phyloP scores from a whole-genome alignment of 495 filamentous ascomycete genomes.

The Aspergillus steynii region DNA sequence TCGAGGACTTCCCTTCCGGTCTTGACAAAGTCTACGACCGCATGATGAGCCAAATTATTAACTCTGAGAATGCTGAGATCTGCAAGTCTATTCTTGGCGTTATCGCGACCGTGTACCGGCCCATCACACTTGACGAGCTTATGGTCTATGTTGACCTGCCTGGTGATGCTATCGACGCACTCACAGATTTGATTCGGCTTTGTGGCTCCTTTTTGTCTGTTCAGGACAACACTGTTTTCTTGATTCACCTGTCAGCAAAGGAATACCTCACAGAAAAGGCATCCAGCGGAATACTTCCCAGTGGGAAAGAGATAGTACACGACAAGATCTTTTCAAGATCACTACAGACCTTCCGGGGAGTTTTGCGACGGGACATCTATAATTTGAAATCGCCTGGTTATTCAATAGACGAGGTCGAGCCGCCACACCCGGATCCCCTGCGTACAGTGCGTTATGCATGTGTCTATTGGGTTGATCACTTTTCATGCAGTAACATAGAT shows the following conservation, averaged over 20 bases:
- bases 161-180: not conserved
- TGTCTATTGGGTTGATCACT: slow-evolving; percentile 41
- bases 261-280: slow-evolving; percentile 28
- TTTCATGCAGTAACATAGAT: slow-evolving; percentile 10
- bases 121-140: slow-evolving; percentile 16
- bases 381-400: slow-evolving; percentile 14
- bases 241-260: slow-evolving; percentile 45
- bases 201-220: slow-evolving; percentile 26
- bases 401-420: slow-evolving; percentile 6
- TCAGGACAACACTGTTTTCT: slow-evolving; percentile 27
- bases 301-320: slow-evolving; percentile 22
- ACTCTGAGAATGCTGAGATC: not conserved
- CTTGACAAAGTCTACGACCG: slow-evolving; percentile 17
- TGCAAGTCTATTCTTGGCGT: not conserved
- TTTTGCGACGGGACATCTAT: slow-evolving; percentile 24
- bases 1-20: slow-evolving; percentile 13
- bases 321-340: slow-evolving; percentile 30
- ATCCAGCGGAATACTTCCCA: slow-evolving; percentile 18
- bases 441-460: slow-evolving; percentile 30
- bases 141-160: slow-evolving; percentile 12
- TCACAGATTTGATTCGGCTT: slow-evolving; percentile 11
- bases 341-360: slow-evolving; percentile 16
- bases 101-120: slow-evolving; percentile 3
- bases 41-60: slow-evolving; percentile 15
- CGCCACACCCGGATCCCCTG: slow-evolving; percentile 17